Evolutionary conservation across 140 eudicot genomes (phyloP).

Genomic region (Cichorium intybus): DNA sequence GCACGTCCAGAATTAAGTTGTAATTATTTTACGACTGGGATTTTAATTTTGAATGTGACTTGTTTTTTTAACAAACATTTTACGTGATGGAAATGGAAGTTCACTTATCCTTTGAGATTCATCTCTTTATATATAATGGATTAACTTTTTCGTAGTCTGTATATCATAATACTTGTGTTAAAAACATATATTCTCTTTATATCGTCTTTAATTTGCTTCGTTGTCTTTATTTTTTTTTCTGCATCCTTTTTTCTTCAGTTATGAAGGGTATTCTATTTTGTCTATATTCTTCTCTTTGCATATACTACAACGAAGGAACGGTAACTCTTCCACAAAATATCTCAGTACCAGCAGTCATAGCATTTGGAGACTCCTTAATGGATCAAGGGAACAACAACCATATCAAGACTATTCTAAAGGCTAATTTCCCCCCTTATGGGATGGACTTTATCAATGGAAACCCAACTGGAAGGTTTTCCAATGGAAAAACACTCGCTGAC

Average conservation of each 20-base stretch:
- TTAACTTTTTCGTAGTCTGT: background rate
- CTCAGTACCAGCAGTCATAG: constrained; percentile 51
- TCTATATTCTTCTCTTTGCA: background rate
- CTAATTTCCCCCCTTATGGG: constrained; percentile 71
- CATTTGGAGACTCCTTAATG: constrained; percentile 64
- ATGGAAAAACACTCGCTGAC: constrained; percentile 65
- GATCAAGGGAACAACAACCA: constrained; percentile 71
- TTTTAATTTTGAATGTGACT: background rate
- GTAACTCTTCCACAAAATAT: background rate
- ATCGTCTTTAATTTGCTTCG: background rate
- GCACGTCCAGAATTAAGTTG: background rate
- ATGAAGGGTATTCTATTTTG: background rate
- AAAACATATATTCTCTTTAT: background rate
- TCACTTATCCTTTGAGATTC: background rate
- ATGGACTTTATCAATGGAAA: constrained; percentile 50
- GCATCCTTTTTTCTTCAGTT: background rate
- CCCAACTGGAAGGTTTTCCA: constrained; percentile 80
- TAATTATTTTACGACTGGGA: background rate
- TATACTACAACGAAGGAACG: background rate
- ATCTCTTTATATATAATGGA: background rate
- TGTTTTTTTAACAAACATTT: background rate
- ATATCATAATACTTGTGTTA: background rate
- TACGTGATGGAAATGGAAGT: background rate
- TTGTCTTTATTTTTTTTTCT: background rate
- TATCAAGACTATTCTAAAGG: constrained; percentile 40